Evolutionary conservation across 2,329 filamentous ascomycete species (phyloP), one percentile per base, ranked within the genome.

Genomic region (Trichoderma afroharzianum): DNA sequence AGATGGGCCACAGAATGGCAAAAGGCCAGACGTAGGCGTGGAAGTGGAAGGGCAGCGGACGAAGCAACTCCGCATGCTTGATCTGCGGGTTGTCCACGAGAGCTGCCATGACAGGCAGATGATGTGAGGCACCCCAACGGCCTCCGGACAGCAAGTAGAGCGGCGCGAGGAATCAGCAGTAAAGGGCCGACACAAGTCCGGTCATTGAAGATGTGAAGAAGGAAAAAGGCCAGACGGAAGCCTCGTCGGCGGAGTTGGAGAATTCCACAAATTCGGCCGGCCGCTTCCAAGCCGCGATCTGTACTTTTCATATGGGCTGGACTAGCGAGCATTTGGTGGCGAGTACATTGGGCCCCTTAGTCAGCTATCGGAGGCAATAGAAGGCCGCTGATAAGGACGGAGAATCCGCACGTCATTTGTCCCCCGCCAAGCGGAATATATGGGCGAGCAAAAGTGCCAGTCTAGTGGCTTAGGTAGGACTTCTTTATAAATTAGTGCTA

Each of bases 11-110:
- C 78, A 95, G 85, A 76, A 98, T 90, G 72, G 91, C 85, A 79
- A 98, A 99, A 0, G 96, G 96, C 93, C 94, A 97, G 77, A 97
- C 83, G 81, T 99, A 99, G 76, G 93, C 85, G 82, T 97, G 95
- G 73, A 97, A 85, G 79, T 92, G 89, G 74, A 92, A 83, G 39
- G 94, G 90, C 74, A 97, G 88, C 74, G 95, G 94, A 78, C 94
- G 94, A 82, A 98, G 91, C 76, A 99, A 88, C 80, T 94, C 92
- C 75, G 96, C 93, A 80, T 91, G 88, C 85, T 92, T 89, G 82
- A 99, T 97, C 87, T 97, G 93, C 76, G 91, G 84, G 83, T 94
- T 95, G 84, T 97, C 93, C 82, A 98, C 94, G 82, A 99, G 92
- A 1, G 39, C 39, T 81, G 91, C 87, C 91, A 92, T 92, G 79